Base-by-base conservation (phyloP, 495 filamentous ascomycete genomes). In the Podospora didyma region DNA sequence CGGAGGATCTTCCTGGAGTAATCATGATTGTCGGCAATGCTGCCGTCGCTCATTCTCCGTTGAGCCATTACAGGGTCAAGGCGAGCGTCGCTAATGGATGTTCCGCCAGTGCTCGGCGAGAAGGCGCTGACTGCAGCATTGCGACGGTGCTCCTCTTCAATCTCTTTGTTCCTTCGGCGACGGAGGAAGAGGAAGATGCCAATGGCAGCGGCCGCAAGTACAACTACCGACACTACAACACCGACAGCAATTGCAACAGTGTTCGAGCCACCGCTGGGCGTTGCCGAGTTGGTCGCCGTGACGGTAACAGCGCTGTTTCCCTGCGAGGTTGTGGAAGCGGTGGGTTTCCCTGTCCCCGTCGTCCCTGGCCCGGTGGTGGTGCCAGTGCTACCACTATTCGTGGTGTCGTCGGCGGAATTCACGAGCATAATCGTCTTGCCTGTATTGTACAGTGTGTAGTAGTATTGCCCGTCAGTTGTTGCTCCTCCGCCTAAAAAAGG, bases 1-100 rank as follows among this genome's bases (percentile, higher is more conserved):
- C 94, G 90, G 68, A 98, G 79, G 70, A 98, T 96, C 66, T 88
- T 88, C 71, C 94, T 83, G 56, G 94, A 97, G 74, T 97, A 98
- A 72, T 97, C 94, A 70, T 95, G 85, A 73, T 96, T 94, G 69
- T 98, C 95, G 62, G 92, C 93, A 68, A 98, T 97, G 74, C 93
- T 97, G 62, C 93, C 94, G 72, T 93, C 89, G 73, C 94, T 97
- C 76, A 93, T 85, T 70, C 94, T 84, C 66, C 91, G 80, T 61
- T 94, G 85, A 54, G 85, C 84, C 86, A 96, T 89, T 49, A 87
- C 84, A 21, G 93, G 90, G 60, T 98, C 94, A 57, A 97, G 87
- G 21, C 95, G 83, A 45, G 88, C 86, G 70, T 97, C 92, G 10
- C 80, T 79, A 76, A 87, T 84, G 24, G 87, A 86, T 31, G 75